Base-by-base conservation (phyloP, 306 rosid species). In the Dalbergia cultrata region DNA sequence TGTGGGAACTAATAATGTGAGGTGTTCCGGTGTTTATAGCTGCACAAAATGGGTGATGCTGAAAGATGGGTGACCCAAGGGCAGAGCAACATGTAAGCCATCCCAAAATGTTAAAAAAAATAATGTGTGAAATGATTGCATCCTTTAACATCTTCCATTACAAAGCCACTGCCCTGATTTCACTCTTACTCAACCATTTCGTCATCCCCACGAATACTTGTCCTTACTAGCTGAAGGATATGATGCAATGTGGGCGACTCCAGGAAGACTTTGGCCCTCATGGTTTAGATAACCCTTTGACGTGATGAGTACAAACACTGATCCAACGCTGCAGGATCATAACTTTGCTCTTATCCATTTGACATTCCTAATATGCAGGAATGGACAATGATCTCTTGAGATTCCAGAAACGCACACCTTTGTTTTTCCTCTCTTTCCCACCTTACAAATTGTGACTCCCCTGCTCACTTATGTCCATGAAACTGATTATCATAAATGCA, bases 181-280 rank as follows among this genome's bases (percentile, higher is more conserved):
- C 91, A 87, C 85, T 88, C 90, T 88, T 90, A 93, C 97, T 93
- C 90, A 79, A 90, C 80, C 98, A 74, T 91, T 90, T 86, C 94
- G 93, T 93, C 94, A 90, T 85, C 86, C 74, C 89, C 62, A 91
- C 92, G 97, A 85, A 78, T 80, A 78, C 88, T 76, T 87, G 87
- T 85, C 91, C 88, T 70, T 16, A n/a, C 52, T 78, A 61, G 59
- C 61, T 10, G 34, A n/a, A 17, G 62, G 45, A 56, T 37, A 59
- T 63, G 82, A 45, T 83, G 53, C 35, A 43, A 35, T 84, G 72
- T 19, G 76, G 77, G 62, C 34, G 59, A 74, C 78, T 65, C 45
- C 53, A 8, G 5, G 5, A 26, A 41, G 50, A 62, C 44, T 62
- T 16, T 66, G 57, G 7, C 47, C 31, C 52, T 44, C 45, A 64